Evolutionary conservation across 495 filamentous ascomycete species (phyloP), one percentile per base, ranked within the genome.

Genomic region (Lasiosphaeriaceae sp.): DNA sequence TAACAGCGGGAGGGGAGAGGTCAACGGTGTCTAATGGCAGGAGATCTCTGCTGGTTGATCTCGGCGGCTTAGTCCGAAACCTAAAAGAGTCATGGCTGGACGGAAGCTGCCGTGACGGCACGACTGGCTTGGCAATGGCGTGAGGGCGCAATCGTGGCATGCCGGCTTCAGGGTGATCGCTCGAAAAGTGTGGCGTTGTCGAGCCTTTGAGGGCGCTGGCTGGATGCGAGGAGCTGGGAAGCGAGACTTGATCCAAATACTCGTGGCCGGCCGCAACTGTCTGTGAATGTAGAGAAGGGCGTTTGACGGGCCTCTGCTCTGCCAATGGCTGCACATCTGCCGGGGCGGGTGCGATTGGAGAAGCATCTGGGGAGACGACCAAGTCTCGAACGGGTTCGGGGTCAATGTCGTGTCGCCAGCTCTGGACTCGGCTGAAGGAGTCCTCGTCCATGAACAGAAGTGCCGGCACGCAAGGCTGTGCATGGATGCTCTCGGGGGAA

Each of bases 401-500:
- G 26, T 4, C 9, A 5, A 43, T n/a, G 20, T 7, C 45, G 14
- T 62, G 24, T n/a, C 56, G 56, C 65, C 63, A 68, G 8, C 39
- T 19, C 37, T 44, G n/a, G 8, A 70, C 55, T 2, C 64, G 45
- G 7, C 29, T 6, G 21, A 60, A 17, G 0, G 46, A 19, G 1
- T 60, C 54, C 12, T 50, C 39, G 24, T 66, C 59, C 2, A 65
- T 19, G 16, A 59, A 60, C 16, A 6, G 45, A 9, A 35, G 47
- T 1, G 54, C 20, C 2, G 17, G 44, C 45, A 50, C n/a, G 23
- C 7, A 47, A 51, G 60, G 26, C 54, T 59, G 24, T 51, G 55
- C n/a, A 19, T 39, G 7, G 49, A 60, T 62, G 52, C 62, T 71
- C 41, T 63, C 57, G 4, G 73, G 64, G 21, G 63, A 70, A 2